Percentiles rank a stretch among this genome's conserved stretches.
phyloP scores from a whole-genome alignment of 2,329 filamentous ascomycete species.

The Chrysosphaeria jannelii region DNA sequence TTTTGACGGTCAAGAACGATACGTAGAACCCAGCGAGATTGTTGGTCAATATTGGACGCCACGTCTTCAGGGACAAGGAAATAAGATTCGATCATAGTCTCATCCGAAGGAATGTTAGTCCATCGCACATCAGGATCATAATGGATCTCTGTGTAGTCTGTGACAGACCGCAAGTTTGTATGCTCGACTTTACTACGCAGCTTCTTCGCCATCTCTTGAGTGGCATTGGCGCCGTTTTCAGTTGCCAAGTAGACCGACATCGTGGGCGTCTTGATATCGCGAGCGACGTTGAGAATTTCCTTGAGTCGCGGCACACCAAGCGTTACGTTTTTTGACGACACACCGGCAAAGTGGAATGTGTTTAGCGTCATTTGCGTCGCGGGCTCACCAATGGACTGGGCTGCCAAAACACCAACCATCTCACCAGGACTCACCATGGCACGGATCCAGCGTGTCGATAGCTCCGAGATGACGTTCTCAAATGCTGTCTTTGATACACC shows the following conservation, averaged over 20 bases:
- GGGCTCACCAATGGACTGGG: slow-evolving; percentile 94
- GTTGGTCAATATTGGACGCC: slow-evolving; percentile 28
- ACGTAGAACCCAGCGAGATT: slow-evolving; percentile 87
- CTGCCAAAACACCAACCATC: slow-evolving; percentile 94
- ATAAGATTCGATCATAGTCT: slow-evolving; percentile 88
- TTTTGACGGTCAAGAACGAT: slow-evolving; percentile 81
- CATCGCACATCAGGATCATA: slow-evolving; percentile 75
- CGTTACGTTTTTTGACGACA: slow-evolving; percentile 97
- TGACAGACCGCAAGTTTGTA: slow-evolving; percentile 75
- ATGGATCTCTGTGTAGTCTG: slow-evolving; percentile 80
- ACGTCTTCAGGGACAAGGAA: slow-evolving; percentile 72
- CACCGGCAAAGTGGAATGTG: slow-evolving; percentile 99
- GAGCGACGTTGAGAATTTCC: slow-evolving; percentile 94
- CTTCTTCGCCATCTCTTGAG: slow-evolving; percentile 55
- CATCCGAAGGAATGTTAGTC: slow-evolving; percentile 65
- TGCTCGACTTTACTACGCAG: slow-evolving; percentile 80
- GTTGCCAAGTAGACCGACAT: slow-evolving; percentile 73
- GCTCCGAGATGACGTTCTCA: slow-evolving; percentile 67
- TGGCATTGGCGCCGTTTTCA: slow-evolving; percentile 15
- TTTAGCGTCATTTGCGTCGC: slow-evolving; percentile 99
- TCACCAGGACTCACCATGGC: slow-evolving; percentile 76
- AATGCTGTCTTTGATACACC: slow-evolving; percentile 76
- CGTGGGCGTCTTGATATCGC: slow-evolving; percentile 92
- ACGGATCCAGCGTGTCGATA: slow-evolving; percentile 67
- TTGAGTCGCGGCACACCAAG: slow-evolving; percentile 94